Conservation (phyloP, 169 alveolate species). For the Plasmodium cynomolgi region DNA sequence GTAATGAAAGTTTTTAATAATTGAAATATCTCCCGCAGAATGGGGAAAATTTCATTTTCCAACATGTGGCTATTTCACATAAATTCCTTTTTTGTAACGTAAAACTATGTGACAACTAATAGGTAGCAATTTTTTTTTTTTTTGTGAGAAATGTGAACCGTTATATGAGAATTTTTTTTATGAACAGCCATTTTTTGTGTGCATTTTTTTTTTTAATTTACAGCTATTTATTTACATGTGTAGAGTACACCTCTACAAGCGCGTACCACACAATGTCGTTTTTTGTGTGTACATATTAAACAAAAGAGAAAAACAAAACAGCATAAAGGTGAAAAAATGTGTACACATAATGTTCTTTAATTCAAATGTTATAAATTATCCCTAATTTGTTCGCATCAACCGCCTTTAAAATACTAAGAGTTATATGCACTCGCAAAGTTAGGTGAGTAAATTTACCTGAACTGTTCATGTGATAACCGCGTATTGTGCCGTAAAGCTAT, state of each 20-base stretch:
- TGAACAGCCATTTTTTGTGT: slow-evolving; percentile 61
- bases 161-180: slow-evolving; percentile 24
- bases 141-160: slow-evolving; percentile 48
- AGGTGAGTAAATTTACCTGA: slow-evolving; percentile 43
- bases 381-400: slow-evolving; percentile 32
- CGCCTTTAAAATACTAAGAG: slow-evolving; percentile 22
- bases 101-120: slow-evolving; percentile 14
- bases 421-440: slow-evolving; percentile 31
- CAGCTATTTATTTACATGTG: slow-evolving; percentile 36
- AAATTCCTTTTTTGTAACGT: not conserved
- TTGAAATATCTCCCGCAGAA: not conserved
- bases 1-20: not conserved
- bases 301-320: slow-evolving; percentile 39
- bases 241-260: slow-evolving; percentile 5
- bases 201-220: slow-evolving; percentile 62
- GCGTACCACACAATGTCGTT: slow-evolving; percentile 54
- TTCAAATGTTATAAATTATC: slow-evolving; percentile 29
- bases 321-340: slow-evolving; percentile 5
- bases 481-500: slow-evolving; percentile 58
- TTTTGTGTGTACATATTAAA: slow-evolving; percentile 64
- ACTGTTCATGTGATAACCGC: slow-evolving; percentile 27
- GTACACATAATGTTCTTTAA: slow-evolving; percentile 17
- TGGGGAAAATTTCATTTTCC: not conserved
- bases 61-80: not conserved
- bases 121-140: not conserved